Conservation (phyloP, 1,139 yeast genomes). For the Zygosaccharomyces sapae region DNA sequence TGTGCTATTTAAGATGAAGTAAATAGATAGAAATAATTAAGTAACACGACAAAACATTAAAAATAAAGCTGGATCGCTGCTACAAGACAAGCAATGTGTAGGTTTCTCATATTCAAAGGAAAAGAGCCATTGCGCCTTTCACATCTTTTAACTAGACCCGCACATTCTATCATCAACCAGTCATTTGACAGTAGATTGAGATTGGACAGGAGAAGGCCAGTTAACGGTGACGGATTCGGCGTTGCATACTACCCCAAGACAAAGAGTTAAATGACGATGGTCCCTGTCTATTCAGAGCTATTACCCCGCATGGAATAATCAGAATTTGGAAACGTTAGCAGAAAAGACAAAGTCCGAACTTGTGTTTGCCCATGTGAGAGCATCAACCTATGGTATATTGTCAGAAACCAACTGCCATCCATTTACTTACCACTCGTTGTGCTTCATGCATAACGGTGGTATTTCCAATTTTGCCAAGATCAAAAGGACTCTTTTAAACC, state of each 20-base stretch:
- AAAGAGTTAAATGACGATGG: conserved; percentile 48
- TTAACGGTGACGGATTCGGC: conserved; percentile 97
- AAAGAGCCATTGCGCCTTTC: conserved; percentile 80
- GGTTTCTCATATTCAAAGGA: conserved; percentile 42
- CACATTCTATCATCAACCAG: conserved; percentile 94
- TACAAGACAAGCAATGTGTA: conserved; percentile 27
- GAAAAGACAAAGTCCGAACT: conserved; percentile 79
- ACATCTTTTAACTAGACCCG: conserved; percentile 86
- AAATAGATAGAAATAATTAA: background rate
- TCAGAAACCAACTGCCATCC: conserved; percentile 97
- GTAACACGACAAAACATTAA: background rate
- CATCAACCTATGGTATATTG: conserved; percentile 90
- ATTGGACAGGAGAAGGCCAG: conserved; percentile 82
- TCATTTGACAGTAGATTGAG: conserved; percentile 87
- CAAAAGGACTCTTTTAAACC: conserved; percentile 66
- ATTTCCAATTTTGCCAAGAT: conserved; percentile 68
- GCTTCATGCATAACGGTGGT: conserved; percentile 98
- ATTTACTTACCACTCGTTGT: conserved; percentile 73
- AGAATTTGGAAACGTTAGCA: conserved; percentile 78
- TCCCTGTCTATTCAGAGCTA: conserved; percentile 86
- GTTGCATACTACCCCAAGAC: conserved; percentile 81
- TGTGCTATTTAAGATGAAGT: background rate
- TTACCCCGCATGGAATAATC: conserved; percentile 96
- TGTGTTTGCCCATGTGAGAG: conserved; percentile 93
- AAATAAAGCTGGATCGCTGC: background rate